phyloP scores from a whole-genome alignment of 768 basidiomycete genomes.

The Panaeolus papilionaceus region DNA sequence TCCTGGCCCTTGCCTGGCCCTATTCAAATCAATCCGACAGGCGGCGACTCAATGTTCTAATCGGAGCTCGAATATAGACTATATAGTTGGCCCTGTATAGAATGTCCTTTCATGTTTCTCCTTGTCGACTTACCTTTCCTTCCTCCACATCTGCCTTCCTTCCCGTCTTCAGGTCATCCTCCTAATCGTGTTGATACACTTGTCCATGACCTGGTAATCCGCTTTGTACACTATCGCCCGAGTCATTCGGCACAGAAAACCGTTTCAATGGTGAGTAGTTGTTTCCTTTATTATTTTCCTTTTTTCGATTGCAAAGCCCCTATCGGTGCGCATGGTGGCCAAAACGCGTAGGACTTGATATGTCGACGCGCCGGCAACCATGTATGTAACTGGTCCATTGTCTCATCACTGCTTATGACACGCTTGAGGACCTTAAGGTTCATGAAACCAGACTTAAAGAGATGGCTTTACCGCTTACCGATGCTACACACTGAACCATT shows the following conservation, averaged over 20 bases:
- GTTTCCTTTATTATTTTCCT: background rate
- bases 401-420: background rate
- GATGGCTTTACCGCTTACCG: no score
- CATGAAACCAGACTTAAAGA: background rate
- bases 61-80: background rate
- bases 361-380: background rate
- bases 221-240: background rate
- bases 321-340: conserved; percentile 8
- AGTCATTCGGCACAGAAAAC: background rate
- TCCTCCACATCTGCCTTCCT: background rate
- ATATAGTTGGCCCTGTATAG: background rate
- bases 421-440: background rate
- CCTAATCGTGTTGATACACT: no score
- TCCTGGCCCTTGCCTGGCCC: no score
- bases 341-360: background rate
- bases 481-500: background rate
- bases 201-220: no score
- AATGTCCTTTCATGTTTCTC: background rate
- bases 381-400: conserved; percentile 13
- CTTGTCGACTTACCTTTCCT: background rate
- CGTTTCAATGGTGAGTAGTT: background rate
- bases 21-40: background rate
- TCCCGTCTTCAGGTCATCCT: no score
- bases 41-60: conserved; percentile 5
- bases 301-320: conserved; percentile 6